Evolutionary conservation across 345 rosid genomes (phyloP), one percentile per base, ranked within the genome.

Genomic region (Murraya koenigii): DNA sequence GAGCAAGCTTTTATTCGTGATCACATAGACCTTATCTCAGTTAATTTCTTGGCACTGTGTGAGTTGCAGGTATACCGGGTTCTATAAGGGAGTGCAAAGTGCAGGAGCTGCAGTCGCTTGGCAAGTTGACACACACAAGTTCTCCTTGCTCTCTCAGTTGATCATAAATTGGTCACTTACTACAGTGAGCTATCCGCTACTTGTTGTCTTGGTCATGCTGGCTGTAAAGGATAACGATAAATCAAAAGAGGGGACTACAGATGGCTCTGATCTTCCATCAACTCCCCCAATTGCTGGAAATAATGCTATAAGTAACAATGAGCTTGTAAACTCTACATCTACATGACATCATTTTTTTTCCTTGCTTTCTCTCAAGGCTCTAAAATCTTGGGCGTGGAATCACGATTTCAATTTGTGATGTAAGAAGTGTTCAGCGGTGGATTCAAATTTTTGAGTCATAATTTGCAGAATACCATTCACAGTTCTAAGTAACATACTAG

Each of bases 1-100:
- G 6, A 5, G 59, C 35, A 44, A 25, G 59, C 22, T 25, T 44
- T 47, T 65, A 26, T 55, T n/a, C 23, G 39, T 33, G 35, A 23
- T 38, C 11, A 4, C 38, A 39, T 1, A 19, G 28, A 22, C 68
- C 20, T 17, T 62, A 28, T 22, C 56, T 26, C 52, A 41, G 4
- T 30, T 19, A n/a, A 32, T 17, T 63, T 44, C 49, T 44, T 20
- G 49, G 58, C 60, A 4, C 39, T 28, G 8, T 49, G 66, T 52
- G 20, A 47, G 26, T 56, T 77, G 81, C 86, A 90, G 92, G 77
- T 89, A 89, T 36, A 81, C 73, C 1, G 93, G 92, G 23, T 91
- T 91, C 84, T 91, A 89, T 64, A 91, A 89, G 67, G 93, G 93
- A 71, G 87, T 89, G 77, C 95, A 89, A 49, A 91, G 93, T 75